Evolutionary conservation across 2,329 filamentous ascomycete genomes (phyloP), one percentile per base, ranked within the genome.

Genomic region (Grosmannia huntii): DNA sequence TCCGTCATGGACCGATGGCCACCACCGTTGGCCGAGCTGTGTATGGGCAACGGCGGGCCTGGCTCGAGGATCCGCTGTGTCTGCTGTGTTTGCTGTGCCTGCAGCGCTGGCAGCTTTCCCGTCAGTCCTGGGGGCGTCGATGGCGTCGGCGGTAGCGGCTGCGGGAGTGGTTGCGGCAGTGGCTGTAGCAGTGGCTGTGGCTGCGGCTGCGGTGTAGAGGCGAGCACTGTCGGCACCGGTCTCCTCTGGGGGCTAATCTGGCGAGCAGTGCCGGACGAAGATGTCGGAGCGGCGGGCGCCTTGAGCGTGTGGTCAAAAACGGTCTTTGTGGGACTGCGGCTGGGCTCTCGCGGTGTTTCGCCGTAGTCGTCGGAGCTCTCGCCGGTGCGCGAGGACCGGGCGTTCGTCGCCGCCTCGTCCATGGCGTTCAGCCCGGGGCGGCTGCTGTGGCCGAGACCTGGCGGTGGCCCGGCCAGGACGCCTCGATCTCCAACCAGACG

Each of bases 401-500:
- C 82, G 68, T 96, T 96, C 21, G 87, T 85, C 14, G 86, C 86
- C 36, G 87, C 86, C 60, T 91, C 89, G 63, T 89, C 90, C 84
- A 96, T 83, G 0, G 84, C 77, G 64, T 86, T 79, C 19, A 83
- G 79, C 3, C 85, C 85, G 0, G 78, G 77, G 53, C 82, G 74
- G 52, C 28, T 28, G 28, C 28, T 7, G 28, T 23, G 14, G 10
- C 54, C 46, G 11, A 48, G 25, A 21, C 59, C 55, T 1, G 81
- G 54, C 5, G 54, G 53, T 10, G 41, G 38, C 12, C 28, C 53
- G 9, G 14, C n/a, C 2, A 38, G 19, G 36, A 41, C 68, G 33
- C 78, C 79, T 31, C 82, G 79, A 57, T 85, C 83, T 36, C 80
- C 82, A n/a, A 86, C 84, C 6, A 95, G 85, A 59, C 91, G 82